Evolutionary conservation across 352 stramenopile species (phyloP).

Genomic region (Phytophthora pseudosyringae): DNA sequence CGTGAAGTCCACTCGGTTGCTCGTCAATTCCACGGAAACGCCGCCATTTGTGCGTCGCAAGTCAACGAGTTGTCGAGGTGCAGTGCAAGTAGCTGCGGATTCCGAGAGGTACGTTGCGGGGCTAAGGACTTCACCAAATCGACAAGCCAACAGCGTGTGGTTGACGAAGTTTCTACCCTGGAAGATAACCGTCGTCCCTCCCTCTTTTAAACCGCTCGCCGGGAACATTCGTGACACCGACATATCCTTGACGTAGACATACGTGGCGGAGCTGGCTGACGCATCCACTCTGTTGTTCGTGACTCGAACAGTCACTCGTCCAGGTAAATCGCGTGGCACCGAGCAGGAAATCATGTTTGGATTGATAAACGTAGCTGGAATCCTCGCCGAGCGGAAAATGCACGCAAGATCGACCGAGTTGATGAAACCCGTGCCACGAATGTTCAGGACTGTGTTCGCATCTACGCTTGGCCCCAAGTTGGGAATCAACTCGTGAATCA

Average conservation of each 20-base stretch:
- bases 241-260: slow-evolving; percentile 89
- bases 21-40: slow-evolving; percentile 85
- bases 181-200: slow-evolving; percentile 90
- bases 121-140: slow-evolving; percentile 78
- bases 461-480: slow-evolving; percentile 60
- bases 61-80: slow-evolving; percentile 69
- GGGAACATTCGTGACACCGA: slow-evolving; percentile 83
- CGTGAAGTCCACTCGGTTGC: slow-evolving; percentile 89
- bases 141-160: slow-evolving; percentile 84
- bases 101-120: slow-evolving; percentile 83
- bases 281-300: slow-evolving; percentile 84
- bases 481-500: slow-evolving; percentile 56
- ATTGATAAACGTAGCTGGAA: slow-evolving; percentile 60
- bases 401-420: slow-evolving; percentile 65
- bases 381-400: slow-evolving; percentile 44
- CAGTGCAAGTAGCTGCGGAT: slow-evolving; percentile 80
- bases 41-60: slow-evolving; percentile 43
- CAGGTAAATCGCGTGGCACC: slow-evolving; percentile 63
- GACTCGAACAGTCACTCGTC: slow-evolving; percentile 73
- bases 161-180: slow-evolving; percentile 95
- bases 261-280: slow-evolving; percentile 49
- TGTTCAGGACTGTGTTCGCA: slow-evolving; percentile 63
- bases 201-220: slow-evolving; percentile 69
- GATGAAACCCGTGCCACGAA: slow-evolving; percentile 69
- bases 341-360: slow-evolving; percentile 58